These are phyloP conservation scores for Prosopis cineraria DNA, from an alignment of 306 rosid genomes.

Conservation along the genomic window DNA sequence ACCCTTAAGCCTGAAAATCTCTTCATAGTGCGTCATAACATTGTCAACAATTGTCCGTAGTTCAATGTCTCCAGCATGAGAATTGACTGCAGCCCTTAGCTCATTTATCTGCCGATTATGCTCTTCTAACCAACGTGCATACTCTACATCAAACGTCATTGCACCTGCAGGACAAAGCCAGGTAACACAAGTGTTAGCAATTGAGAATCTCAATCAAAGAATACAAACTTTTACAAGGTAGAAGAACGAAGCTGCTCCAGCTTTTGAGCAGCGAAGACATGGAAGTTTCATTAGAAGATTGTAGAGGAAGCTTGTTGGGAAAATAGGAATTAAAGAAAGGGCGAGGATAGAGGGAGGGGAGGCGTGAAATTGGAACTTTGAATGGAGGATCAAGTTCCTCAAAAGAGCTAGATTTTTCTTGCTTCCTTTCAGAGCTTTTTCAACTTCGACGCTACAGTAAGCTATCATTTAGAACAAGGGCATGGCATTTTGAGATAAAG, in stretches of 20 bases:
- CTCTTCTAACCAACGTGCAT: conserved; percentile 75
- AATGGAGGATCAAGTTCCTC: neutral
- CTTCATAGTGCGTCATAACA: conserved; percentile 60
- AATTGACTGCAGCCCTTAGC: conserved; percentile 74
- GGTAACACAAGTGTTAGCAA: neutral
- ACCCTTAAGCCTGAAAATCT: conserved; percentile 64
- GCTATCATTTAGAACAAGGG: neutral
- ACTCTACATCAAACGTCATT: conserved; percentile 65
- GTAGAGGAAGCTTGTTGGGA: neutral
- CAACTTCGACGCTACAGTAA: neutral
- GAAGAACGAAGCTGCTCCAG: neutral
- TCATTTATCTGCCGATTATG: conserved; percentile 64
- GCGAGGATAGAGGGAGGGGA: neutral
- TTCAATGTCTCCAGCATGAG: conserved; percentile 72
- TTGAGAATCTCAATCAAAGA: neutral
- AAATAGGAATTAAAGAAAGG: neutral
- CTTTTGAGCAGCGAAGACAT: neutral
- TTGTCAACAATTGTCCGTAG: conserved; percentile 67
- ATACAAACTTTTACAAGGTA: neutral
- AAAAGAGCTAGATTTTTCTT: neutral
- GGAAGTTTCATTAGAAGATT: neutral
- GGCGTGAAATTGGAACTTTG: neutral
- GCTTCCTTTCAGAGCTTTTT: neutral
- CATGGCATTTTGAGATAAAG: neutral
- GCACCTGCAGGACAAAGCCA: conserved; percentile 50